phyloP scores from a whole-genome alignment of 2,329 filamentous ascomycete genomes.

The Ustulina deusta region DNA sequence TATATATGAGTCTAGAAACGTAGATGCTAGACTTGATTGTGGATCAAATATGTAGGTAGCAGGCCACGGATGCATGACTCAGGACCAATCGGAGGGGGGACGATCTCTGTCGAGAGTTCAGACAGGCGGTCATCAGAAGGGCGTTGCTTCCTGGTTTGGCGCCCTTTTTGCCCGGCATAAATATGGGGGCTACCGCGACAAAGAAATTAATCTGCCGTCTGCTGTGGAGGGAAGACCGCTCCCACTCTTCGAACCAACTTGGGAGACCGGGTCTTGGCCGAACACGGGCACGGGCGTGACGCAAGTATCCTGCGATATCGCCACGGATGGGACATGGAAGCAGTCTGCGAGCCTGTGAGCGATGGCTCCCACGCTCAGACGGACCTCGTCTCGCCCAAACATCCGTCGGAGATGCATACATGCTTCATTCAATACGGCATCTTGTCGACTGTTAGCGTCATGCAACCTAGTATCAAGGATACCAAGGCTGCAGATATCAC shows the following conservation, averaged over 20 bases:
- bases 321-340: slow-evolving; percentile 15
- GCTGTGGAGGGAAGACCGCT: slow-evolving; percentile 5
- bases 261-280: slow-evolving; percentile 13
- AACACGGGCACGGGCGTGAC: slow-evolving; percentile 21
- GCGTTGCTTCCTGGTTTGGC: slow-evolving; percentile 29
- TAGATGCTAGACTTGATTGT: slow-evolving; percentile 13
- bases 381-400: slow-evolving; percentile 9
- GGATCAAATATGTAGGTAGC: slow-evolving; percentile 38
- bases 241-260: slow-evolving; percentile 24
- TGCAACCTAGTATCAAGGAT: slow-evolving; percentile 31
- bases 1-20: slow-evolving; percentile 31
- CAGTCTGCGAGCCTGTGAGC: neutral
- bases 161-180: slow-evolving; percentile 18
- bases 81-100: slow-evolving; percentile 36
- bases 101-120: slow-evolving; percentile 23
- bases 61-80: slow-evolving; percentile 35
- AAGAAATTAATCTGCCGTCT: slow-evolving; percentile 14
- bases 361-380: slow-evolving; percentile 2
- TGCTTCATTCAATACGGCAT: slow-evolving; percentile 26
- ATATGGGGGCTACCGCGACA: slow-evolving; percentile 30
- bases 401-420: slow-evolving; percentile 23
- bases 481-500: slow-evolving; percentile 33
- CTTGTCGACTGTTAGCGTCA: slow-evolving; percentile 35
- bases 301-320: slow-evolving; percentile 34
- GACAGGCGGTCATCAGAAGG: slow-evolving; percentile 33